Conservation (phyloP, 176 grass and related monocot species). For the Saccharum officinarum region DNA sequence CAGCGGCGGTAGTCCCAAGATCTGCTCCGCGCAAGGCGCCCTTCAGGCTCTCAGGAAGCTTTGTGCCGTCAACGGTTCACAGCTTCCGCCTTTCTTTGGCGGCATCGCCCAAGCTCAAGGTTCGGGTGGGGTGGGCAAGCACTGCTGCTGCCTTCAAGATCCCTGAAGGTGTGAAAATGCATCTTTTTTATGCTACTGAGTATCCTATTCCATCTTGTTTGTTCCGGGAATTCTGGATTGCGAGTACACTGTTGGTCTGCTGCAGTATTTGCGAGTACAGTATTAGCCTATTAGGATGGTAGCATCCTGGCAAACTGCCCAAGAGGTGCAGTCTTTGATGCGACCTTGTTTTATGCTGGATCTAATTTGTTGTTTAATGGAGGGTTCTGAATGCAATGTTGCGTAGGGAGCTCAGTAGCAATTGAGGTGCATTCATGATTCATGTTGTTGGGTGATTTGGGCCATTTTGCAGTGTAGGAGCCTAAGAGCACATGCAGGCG, state of each 20-base stretch:
- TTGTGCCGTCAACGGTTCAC: not conserved
- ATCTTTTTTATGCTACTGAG: not conserved
- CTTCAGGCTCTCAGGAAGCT: not conserved
- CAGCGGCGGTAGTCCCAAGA: not conserved
- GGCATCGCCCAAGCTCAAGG: not conserved
- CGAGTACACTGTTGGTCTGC: not conserved
- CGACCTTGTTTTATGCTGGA: not conserved
- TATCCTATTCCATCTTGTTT: not conserved
- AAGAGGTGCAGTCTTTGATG: not conserved
- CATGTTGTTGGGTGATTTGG: not conserved
- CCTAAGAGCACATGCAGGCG: no score
- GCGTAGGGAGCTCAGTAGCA: not conserved
- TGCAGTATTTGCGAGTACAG: not conserved
- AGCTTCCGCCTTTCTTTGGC: not conserved
- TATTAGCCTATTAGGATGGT: no score
- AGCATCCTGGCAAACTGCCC: not conserved
- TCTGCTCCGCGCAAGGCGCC: not conserved
- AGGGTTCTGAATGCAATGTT: not conserved
- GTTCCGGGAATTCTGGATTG: not conserved
- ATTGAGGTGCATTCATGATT: conserved; percentile 1
- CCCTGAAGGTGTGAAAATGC: not conserved
- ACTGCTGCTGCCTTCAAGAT: not conserved
- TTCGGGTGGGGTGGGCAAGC: not conserved
- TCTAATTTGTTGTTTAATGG: not conserved
- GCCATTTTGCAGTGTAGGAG: not conserved